Evolutionary conservation across 208 protist species (phyloP).

Genomic region (Leishmania mexicana): DNA sequence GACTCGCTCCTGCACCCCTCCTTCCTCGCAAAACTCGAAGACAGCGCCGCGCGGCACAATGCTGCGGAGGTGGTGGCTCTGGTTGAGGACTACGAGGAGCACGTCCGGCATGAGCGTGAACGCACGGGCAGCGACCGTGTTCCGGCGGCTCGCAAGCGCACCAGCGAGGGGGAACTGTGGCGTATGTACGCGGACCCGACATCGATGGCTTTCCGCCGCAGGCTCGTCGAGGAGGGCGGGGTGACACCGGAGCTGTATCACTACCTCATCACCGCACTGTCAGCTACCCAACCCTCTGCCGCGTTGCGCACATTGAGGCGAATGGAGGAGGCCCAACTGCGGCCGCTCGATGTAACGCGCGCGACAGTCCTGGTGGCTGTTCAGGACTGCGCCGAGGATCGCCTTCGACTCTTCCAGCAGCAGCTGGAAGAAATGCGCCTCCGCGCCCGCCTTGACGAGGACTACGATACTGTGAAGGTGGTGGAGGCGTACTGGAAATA

Average conservation of each 20-base stretch:
- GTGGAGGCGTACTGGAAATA: slow-evolving; percentile 89
- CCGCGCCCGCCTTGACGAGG: slow-evolving; percentile 54
- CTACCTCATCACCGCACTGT: slow-evolving; percentile 79
- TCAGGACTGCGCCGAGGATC: slow-evolving; percentile 43
- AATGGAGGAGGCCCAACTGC: slow-evolving; percentile 68
- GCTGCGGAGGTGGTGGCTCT: slow-evolving; percentile 46
- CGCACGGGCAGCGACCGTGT: slow-evolving; percentile 18
- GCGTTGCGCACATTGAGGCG: slow-evolving; percentile 74
- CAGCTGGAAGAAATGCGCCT: slow-evolving; percentile 55
- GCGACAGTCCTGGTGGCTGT: slow-evolving; percentile 61
- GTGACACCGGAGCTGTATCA: slow-evolving; percentile 89
- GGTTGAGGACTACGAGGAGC: slow-evolving; percentile 59
- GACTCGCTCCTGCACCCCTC: slow-evolving; percentile 76
- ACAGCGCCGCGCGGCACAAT: slow-evolving; percentile 41
- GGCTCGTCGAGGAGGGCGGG: slow-evolving; percentile 57
- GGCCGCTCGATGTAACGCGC: slow-evolving; percentile 75
- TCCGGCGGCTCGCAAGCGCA: slow-evolving; percentile 1
- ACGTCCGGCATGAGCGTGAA: slow-evolving; percentile 47
- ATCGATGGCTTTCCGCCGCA: slow-evolving; percentile 51
- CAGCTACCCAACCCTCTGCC: slow-evolving; percentile 53
- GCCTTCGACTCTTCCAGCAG: slow-evolving; percentile 59
- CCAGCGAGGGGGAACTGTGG: slow-evolving; percentile 61
- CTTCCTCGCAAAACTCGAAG: slow-evolving; percentile 53
- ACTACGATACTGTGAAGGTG: slow-evolving; percentile 52
- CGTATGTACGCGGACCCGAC: slow-evolving; percentile 51